A percentile compares a stretch with the other conserved stretches of the same genome.
These are phyloP conservation scores for Collybiopsis luxurians DNA, from an alignment of 768 basidiomycete genomes.

Conservation along the genomic window DNA sequence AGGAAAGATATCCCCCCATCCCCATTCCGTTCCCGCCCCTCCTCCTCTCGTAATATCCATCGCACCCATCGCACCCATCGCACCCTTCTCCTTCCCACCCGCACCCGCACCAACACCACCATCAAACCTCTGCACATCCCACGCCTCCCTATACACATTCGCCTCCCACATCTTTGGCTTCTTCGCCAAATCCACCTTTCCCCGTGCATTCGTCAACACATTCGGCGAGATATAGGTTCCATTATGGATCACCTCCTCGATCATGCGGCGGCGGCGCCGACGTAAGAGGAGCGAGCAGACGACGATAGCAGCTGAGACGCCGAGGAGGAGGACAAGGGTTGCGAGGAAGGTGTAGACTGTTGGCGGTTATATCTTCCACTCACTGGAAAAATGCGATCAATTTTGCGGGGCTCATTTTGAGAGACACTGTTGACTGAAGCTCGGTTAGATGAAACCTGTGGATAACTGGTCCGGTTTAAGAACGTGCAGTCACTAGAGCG, in stretches of 20 bases:
- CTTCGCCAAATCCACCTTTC: conserved; percentile 37
- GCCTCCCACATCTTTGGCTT: conserved; percentile 51
- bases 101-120: too few relatives aligned
- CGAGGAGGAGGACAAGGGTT: conserved; percentile 64
- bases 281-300: conserved; percentile 63
- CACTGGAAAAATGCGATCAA: too few relatives aligned
- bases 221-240: conserved; percentile 52
- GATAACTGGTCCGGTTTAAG: too few relatives aligned
- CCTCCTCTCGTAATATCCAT: too few relatives aligned
- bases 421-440: too few relatives aligned
- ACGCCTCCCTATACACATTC: background rate
- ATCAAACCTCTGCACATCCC: too few relatives aligned
- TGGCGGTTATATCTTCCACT: too few relatives aligned
- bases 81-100: too few relatives aligned
- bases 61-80: too few relatives aligned
- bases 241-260: conserved; percentile 63
- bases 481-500: too few relatives aligned
- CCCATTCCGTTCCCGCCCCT: conserved; percentile 11
- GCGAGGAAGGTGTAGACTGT: conserved; percentile 42
- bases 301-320: conserved; percentile 67
- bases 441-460: too few relatives aligned
- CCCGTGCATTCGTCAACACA: conserved; percentile 10
- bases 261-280: conserved; percentile 52
- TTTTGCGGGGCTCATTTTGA: too few relatives aligned
- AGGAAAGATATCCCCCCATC: conserved; percentile 3